Conservation (phyloP, 495 filamentous ascomycete genomes). For the Aspergillus funiculosus region DNA sequence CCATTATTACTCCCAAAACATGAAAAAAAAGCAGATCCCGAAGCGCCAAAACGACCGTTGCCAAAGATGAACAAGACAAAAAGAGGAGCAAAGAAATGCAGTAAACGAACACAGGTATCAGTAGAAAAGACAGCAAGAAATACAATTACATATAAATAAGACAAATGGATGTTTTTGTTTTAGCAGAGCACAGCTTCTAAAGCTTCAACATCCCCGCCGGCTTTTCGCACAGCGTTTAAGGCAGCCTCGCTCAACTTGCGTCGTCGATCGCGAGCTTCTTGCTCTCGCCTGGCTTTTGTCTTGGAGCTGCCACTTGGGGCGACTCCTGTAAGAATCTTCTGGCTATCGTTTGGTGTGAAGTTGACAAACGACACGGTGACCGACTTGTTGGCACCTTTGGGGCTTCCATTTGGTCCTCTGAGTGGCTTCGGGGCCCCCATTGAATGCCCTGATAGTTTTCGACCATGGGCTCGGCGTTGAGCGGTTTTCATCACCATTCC, state of each 20-base stretch:
- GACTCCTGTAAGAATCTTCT: slow-evolving; percentile 79
- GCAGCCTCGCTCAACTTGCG: slow-evolving; percentile 70
- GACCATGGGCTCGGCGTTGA: slow-evolving; percentile 30
- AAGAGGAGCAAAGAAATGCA: slow-evolving; percentile 2
- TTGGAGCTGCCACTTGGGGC: slow-evolving; percentile 87
- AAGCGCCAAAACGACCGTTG: slow-evolving; percentile 28
- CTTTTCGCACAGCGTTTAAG: slow-evolving; percentile 64
- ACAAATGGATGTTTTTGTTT: slow-evolving; percentile 11
- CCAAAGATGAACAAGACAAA: slow-evolving; percentile 14
- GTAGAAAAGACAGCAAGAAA: slow-evolving; percentile 5
- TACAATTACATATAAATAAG: not conserved
- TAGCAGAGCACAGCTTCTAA: slow-evolving; percentile 45
- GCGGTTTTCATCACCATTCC: slow-evolving; percentile 19
- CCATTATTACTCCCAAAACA: slow-evolving; percentile 22
- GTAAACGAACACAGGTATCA: slow-evolving; percentile 1
- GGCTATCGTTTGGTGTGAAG: slow-evolving; percentile 77
- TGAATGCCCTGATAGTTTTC: slow-evolving; percentile 37
- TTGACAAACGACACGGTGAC: slow-evolving; percentile 75
- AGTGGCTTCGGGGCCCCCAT: slow-evolving; percentile 33
- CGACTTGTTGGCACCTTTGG: slow-evolving; percentile 32
- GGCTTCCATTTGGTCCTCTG: slow-evolving; percentile 25
- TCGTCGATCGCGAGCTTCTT: slow-evolving; percentile 74
- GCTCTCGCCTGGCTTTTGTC: slow-evolving; percentile 86
- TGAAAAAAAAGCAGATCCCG: not conserved
- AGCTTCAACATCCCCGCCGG: slow-evolving; percentile 67